Conservation (phyloP, 352 stramenopile species). For the Pythium monospermum region DNA sequence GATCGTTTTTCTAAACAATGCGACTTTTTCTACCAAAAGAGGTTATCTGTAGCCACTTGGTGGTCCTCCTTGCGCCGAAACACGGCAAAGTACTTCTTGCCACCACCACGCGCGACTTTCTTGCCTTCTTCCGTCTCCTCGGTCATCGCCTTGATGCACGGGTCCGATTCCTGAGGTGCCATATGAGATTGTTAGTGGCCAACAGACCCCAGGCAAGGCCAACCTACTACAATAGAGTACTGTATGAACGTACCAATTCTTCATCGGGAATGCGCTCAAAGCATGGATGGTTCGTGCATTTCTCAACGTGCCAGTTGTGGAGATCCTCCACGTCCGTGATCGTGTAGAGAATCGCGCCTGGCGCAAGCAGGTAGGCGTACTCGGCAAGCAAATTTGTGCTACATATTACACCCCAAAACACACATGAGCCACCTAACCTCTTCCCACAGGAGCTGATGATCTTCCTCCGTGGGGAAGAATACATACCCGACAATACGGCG, state of each 20-base stretch:
- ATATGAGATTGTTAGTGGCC: neutral
- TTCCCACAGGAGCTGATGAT: no score
- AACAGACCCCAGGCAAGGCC: neutral
- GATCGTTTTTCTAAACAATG: no score
- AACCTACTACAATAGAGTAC: neutral
- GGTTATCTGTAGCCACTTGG: constrained; percentile 48
- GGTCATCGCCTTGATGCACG: constrained; percentile 94
- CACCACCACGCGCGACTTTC: constrained; percentile 92
- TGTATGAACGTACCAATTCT: constrained; percentile 52
- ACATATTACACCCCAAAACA: no score
- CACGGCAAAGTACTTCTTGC: constrained; percentile 87
- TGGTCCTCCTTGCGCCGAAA: constrained; percentile 70
- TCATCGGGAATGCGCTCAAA: constrained; percentile 89
- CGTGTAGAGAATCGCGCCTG: constrained; percentile 93
- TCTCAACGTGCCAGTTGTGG: constrained; percentile 96
- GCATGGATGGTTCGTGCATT: constrained; percentile 91
- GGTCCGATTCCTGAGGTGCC: constrained; percentile 64
- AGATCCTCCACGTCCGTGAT: constrained; percentile 99
- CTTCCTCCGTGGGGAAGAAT: neutral
- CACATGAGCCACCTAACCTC: no score
- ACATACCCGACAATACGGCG: constrained; percentile 88
- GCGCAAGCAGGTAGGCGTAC: constrained; percentile 95
- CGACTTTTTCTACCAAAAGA: constrained; percentile 65
- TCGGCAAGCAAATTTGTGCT: constrained; percentile 92
- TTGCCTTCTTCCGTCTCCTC: constrained; percentile 98